Conservation (phyloP, 1,284 basidiomycete genomes). For the Ganoderma leucocontextum region DNA sequence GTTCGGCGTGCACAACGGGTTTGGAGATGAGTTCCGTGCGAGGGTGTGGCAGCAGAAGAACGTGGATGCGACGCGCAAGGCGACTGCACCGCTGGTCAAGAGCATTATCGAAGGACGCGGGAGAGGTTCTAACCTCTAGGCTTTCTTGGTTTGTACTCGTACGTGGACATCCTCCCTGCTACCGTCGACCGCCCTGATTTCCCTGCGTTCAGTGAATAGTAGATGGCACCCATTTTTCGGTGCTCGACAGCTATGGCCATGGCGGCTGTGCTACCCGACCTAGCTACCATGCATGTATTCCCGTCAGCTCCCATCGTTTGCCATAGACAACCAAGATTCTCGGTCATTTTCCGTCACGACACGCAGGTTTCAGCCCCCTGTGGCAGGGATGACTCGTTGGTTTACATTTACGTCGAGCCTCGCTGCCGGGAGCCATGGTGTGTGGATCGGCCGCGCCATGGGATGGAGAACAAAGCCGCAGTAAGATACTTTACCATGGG, state of each 20-base stretch:
- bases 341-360: no score
- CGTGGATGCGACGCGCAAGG: constrained; percentile 78
- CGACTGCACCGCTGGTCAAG: constrained; percentile 80
- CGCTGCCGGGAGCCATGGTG: no score
- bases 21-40: constrained; percentile 42
- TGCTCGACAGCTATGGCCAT: neutral
- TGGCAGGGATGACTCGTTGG: no score
- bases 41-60: constrained; percentile 83
- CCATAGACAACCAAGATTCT: no score
- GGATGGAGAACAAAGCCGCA: no score
- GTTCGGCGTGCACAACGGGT: constrained; percentile 38
- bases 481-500: no score
- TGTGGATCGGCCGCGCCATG: no score
- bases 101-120: constrained; percentile 43
- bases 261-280: no score
- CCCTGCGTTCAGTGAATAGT: neutral
- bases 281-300: neutral
- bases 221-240: neutral
- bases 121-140: constrained; percentile 21
- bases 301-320: neutral
- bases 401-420: no score
- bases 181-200: neutral
- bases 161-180: neutral
- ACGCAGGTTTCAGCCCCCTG: no score
- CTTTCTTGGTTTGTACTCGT: neutral